These are phyloP conservation scores for Ophiocordyceps australis DNA, from an alignment of 2,329 filamentous ascomycete genomes.

Conservation along the genomic window DNA sequence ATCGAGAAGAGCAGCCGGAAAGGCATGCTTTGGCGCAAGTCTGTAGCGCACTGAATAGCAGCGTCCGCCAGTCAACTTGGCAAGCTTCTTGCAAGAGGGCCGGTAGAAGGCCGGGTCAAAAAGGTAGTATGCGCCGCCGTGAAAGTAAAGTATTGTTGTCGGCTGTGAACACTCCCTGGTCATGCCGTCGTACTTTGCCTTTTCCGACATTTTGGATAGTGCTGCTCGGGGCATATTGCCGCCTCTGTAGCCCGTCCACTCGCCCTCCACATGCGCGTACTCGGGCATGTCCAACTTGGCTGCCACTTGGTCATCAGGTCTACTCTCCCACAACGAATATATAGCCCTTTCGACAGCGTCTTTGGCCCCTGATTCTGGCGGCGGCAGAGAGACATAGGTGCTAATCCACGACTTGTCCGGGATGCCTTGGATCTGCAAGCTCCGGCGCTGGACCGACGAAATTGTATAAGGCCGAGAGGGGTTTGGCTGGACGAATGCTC, in stretches of 20 bases:
- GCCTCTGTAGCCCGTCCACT: slow-evolving; percentile 58
- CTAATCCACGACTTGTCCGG: slow-evolving; percentile 73
- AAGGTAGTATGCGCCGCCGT: slow-evolving; percentile 59
- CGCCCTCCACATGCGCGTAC: slow-evolving; percentile 41
- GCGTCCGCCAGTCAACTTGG: slow-evolving; percentile 46
- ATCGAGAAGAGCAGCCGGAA: slow-evolving; percentile 58
- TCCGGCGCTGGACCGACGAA: slow-evolving; percentile 42
- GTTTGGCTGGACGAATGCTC: slow-evolving; percentile 33
- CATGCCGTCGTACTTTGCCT: slow-evolving; percentile 44
- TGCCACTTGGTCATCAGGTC: slow-evolving; percentile 2
- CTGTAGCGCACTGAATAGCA: slow-evolving; percentile 59
- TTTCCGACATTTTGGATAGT: slow-evolving; percentile 39
- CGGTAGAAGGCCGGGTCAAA: slow-evolving; percentile 55
- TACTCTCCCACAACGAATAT: slow-evolving; percentile 5
- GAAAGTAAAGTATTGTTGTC: slow-evolving; percentile 53
- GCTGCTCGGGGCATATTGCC: slow-evolving; percentile 27
- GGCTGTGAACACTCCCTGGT: slow-evolving; percentile 48
- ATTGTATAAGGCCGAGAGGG: slow-evolving; percentile 28
- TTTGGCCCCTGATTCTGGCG: slow-evolving; percentile 35
- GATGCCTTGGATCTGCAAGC: slow-evolving; percentile 44
- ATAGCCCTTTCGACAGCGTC: slow-evolving; percentile 40
- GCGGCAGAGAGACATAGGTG: slow-evolving; percentile 44
- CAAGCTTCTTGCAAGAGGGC: slow-evolving; percentile 36
- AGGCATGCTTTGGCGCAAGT: slow-evolving; percentile 55
- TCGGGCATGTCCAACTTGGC: slow-evolving; percentile 23